Evolutionary conservation across 768 basidiomycete genomes (phyloP).

Genomic region (Tricholoma flavovirens): DNA sequence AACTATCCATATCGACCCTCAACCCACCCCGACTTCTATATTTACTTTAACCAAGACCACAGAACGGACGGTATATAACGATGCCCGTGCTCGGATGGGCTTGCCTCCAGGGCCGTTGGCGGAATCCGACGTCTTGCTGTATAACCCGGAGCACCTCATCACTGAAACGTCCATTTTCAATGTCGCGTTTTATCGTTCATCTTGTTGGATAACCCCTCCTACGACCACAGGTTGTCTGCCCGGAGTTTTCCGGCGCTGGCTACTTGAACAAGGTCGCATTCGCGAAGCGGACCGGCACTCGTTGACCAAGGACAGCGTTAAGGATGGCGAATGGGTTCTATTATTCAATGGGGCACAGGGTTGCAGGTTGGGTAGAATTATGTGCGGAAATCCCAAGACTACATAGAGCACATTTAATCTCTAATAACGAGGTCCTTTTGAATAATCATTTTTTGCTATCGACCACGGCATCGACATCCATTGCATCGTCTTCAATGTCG

Average conservation of each 20-base stretch:
- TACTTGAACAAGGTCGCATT: conserved; percentile 55
- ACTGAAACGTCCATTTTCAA: conserved; percentile 72
- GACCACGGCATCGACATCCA: conserved; percentile 35
- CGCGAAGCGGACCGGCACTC: conserved; percentile 40
- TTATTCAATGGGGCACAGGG: conserved; percentile 71
- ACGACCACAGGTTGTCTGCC: conserved; percentile 60
- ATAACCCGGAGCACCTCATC: conserved; percentile 42
- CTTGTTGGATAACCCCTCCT: conserved; percentile 63
- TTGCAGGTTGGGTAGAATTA: conserved; percentile 52
- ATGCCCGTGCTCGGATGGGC: conserved; percentile 53
- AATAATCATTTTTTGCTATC: neutral
- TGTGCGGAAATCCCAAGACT: conserved; percentile 1
- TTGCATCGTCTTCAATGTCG: conserved; percentile 38
- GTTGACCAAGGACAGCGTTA: conserved; percentile 38
- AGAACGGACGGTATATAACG: conserved; percentile 48
- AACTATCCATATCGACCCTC: conserved; percentile 48
- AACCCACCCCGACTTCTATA: conserved; percentile 45
- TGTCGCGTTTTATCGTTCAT: conserved; percentile 55
- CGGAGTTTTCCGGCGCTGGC: conserved; percentile 65
- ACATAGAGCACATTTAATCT: neutral
- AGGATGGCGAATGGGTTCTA: conserved; percentile 57
- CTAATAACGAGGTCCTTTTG: neutral
- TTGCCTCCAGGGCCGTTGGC: conserved; percentile 30
- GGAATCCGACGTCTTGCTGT: conserved; percentile 57
- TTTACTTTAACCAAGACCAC: conserved; percentile 75